Evolutionary conservation across 2,329 filamentous ascomycete genomes (phyloP).

Genomic region (Penicillium psychrosexuale): DNA sequence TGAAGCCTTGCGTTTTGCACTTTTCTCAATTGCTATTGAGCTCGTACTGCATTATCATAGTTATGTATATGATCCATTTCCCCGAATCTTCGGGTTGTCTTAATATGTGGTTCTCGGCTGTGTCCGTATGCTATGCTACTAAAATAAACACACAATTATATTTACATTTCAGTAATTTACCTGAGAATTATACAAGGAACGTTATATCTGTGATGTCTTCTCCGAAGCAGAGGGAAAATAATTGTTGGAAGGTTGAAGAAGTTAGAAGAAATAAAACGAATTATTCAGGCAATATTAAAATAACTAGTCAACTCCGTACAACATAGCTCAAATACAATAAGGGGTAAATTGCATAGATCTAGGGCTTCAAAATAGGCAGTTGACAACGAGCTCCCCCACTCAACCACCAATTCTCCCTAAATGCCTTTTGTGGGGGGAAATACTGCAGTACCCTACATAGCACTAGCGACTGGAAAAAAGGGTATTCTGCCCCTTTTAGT

Average conservation of each 20-base stretch:
- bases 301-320: no score
- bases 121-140: neutral
- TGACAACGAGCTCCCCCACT: conserved; percentile 1
- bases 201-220: neutral
- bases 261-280: no score
- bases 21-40: neutral
- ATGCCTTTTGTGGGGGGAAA: neutral
- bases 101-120: neutral
- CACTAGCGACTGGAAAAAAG: neutral
- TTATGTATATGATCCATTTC: neutral
- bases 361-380: neutral
- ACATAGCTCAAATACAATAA: neutral
- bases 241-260: no score
- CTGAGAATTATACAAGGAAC: neutral
- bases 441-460: neutral
- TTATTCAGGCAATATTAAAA: no score
- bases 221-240: no score
- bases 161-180: neutral
- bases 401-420: neutral
- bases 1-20: neutral
- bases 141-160: neutral
- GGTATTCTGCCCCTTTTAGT: neutral
- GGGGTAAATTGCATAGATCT: neutral
- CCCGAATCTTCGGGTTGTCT: neutral
- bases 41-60: neutral